Base-by-base conservation (phyloP, 129 eudicot species). In the Centrapalus pauciflorus region DNA sequence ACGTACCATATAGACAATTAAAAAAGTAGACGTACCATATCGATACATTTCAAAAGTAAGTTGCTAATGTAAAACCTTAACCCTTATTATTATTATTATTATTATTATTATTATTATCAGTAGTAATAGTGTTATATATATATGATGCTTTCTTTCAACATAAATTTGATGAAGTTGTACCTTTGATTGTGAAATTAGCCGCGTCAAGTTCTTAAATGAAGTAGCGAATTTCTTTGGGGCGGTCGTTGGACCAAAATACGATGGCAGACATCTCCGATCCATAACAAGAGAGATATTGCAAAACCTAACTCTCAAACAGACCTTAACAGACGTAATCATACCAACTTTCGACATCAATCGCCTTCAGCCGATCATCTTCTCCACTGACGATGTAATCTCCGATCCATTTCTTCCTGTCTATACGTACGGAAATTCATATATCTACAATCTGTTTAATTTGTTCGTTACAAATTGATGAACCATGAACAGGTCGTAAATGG, bases 341-440 rank as follows among this genome's bases (percentile, higher is more conserved):
- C 84, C 88, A 64, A 59, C 84, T 26, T 83, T 79, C 30, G 88
- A 83, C 79, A 76, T 83, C 77, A 79, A 28, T 58, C 73, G 68
- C 37, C 88, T 79, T 59, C 88, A 83, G n/a, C 88, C 88, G 1
- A 55, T 66, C 5, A 64, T 81, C 70, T 81, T 81, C 74, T 43
- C 79, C 25, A 77, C 86, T 8, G 77, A 69, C 16, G 79, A 77
- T 69, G 86, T 81, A 59, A 66, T 52, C 78, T 11, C 20, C 21
- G 2, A 34, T 32, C 9, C 16, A 26, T 25, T 2, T 25, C 28
- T 67, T 56, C 4, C 14, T 37, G 12, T 32, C 7, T 16, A 16
- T 13, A 21, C 13, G 2, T 52, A 2, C 17, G 10, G 64, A 25
- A 25, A 34, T 61, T 24, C 34, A 19, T n/a, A n/a, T n/a, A n/a